Evolutionary conservation across 495 filamentous ascomycete genomes (phyloP).

Genomic region (Penicillium argentinense): DNA sequence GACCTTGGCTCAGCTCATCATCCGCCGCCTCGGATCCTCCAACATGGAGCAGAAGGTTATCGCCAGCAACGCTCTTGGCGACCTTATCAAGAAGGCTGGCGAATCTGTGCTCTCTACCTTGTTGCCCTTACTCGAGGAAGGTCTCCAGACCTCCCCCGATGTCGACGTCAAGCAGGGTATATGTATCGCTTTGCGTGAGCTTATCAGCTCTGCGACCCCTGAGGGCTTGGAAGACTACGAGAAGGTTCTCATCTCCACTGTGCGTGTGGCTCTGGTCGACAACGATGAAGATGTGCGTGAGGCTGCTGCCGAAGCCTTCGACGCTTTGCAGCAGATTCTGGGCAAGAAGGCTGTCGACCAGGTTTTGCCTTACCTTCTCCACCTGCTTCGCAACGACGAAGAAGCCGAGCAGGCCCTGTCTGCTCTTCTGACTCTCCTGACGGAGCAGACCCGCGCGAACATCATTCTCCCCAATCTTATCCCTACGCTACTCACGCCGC

Average conservation of each 20-base stretch:
- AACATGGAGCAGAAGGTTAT: constrained; percentile 99
- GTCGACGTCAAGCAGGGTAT: constrained; percentile 96
- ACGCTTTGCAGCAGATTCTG: constrained; percentile 86
- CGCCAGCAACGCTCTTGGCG: constrained; percentile 93
- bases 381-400: constrained; percentile 77
- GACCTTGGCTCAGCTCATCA: constrained; percentile 90
- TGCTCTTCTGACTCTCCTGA: constrained; percentile 87
- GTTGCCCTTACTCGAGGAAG: constrained; percentile 89
- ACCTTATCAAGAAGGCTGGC: constrained; percentile 93
- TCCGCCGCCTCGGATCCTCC: constrained; percentile 87
- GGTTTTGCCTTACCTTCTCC: constrained; percentile 88
- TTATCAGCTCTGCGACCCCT: constrained; percentile 86
- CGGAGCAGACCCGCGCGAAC: constrained; percentile 89
- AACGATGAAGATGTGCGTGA: constrained; percentile 86
- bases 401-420: constrained; percentile 90
- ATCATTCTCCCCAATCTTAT: constrained; percentile 96
- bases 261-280: constrained; percentile 91
- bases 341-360: constrained; percentile 94
- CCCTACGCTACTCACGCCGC: constrained; percentile 82
- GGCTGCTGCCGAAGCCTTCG: constrained; percentile 95
- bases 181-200: constrained; percentile 90
- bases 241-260: constrained; percentile 89
- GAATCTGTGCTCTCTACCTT: constrained; percentile 87
- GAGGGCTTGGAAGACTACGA: constrained; percentile 93
- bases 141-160: constrained; percentile 82